Base-by-base conservation (phyloP, 2,329 filamentous ascomycete genomes). In the Epichloe sibirici region DNA sequence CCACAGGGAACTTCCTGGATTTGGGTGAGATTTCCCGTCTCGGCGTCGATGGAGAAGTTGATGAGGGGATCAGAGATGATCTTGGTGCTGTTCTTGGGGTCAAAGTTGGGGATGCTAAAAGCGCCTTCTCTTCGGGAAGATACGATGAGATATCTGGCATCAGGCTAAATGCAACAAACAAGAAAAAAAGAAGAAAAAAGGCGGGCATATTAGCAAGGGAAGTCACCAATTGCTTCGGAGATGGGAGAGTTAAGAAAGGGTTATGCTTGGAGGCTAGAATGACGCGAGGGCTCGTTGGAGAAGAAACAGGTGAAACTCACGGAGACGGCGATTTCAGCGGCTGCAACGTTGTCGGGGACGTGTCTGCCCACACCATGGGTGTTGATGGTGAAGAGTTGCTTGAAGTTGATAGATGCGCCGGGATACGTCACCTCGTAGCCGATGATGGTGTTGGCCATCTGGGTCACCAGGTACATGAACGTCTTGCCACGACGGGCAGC, bases 101-200 rank as follows among this genome's bases (percentile, higher is more conserved):
- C 71, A 38, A 67, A 64, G 65, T 73, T 72, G 53, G 71, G 66
- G 52, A 78, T 71, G 13, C 61, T 61, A 62, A 83, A 77, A 23
- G 74, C 68, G 45, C 69, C 71, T 62, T 85, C 83, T 62, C 78
- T 77, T 56, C 87, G 82, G 57, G 85, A 86, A 2, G 83, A 85
- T 43, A 85, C 75, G 58, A 86, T 72, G 49, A 90, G 63, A 69
- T 81, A 86, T 38, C 74, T 77, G 55, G 74, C 70, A 60, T 82
- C 77, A 48, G 79, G 77, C 79, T 81, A 51, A 21, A 48, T 45
- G 52, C 42, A 48, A 31, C 28, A 43, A 21, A n/a, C 13, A 7
- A 38, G 8, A 17, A n/a, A n/a, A n/a, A n/a, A n/a, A n/a, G n/a
- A n/a, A n/a, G n/a, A 25, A 21, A 15, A 44, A 21, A 0, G 11